Percentiles rank a stretch among this genome's conserved stretches.
phyloP scores from a whole-genome alignment of 2,329 filamentous ascomycete species.

The Zymoseptoria passerinii region DNA sequence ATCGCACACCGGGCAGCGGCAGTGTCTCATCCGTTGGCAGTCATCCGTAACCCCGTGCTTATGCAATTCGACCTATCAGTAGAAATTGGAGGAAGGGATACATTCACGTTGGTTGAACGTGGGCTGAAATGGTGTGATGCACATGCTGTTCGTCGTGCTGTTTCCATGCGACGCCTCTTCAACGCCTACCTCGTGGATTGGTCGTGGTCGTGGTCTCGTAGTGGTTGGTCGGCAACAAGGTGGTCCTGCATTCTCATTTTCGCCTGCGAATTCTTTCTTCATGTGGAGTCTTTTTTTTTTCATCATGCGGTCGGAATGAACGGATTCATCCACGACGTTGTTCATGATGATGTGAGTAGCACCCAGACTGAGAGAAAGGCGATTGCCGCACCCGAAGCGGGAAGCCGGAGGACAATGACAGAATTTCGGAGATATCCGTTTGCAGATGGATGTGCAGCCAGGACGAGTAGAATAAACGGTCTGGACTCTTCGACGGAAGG shows the following conservation, averaged over 20 bases:
- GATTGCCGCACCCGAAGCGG: background rate
- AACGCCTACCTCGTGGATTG: background rate
- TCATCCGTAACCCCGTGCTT: background rate
- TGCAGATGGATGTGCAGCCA: background rate
- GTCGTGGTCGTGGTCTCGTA: background rate
- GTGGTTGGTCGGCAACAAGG: background rate
- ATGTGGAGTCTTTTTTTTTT: background rate
- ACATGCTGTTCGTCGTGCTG: background rate
- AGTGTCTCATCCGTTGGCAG: background rate
- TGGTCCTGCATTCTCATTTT: background rate
- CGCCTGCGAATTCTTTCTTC: background rate
- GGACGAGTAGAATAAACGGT: background rate
- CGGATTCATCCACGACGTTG: background rate
- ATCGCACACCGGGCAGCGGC: background rate
- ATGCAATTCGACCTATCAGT: background rate
- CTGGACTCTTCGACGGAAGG: background rate
- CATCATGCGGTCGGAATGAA: background rate
- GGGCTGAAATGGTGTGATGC: background rate
- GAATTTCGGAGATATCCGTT: background rate
- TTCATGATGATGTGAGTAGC: background rate
- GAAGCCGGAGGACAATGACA: background rate
- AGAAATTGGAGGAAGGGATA: background rate
- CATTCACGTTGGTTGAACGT: background rate
- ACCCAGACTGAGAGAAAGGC: background rate
- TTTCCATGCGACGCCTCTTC: background rate